Evolutionary conservation across 768 basidiomycete genomes (phyloP), one percentile per base, ranked within the genome.

Genomic region (Termitomyces sp.): DNA sequence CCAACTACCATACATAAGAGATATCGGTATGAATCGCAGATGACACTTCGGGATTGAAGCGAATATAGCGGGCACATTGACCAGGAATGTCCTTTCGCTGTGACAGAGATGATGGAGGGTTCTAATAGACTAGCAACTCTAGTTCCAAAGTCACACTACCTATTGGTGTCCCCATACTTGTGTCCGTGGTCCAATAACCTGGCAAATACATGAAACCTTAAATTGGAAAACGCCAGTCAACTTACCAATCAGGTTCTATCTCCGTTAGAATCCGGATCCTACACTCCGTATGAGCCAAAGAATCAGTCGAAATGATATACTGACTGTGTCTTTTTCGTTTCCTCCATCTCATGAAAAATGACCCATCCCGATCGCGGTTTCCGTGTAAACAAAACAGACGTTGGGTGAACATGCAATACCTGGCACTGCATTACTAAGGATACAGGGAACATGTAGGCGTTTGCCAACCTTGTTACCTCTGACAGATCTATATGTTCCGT

Each of bases 211-310:
- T 56, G 51, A 11, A 19, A 47, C 40, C n/a, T 37, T 2, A 17
- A 44, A 37, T 38, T 7, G 37, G 26, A 9, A 54, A 46, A 42
- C 49, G 24, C 52, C n/a, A 41, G 38, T n/a, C 26, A 17, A 49
- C 59, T 32, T 63, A 87, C 96, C 96, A 98, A 63, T 98, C 95
- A 40, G 93, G 85, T 64, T 98, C 94, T 43, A 98, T 91, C 63
- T 95, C 93, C 1, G 96, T 97, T 34, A 98, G 68, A 60, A 98
- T 87, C 22, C 90, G 83, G 65, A 99, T 97, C 66, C 97, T 93
- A 56, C 11, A 45, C 40, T 24, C 52, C 15, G 15, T 26, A 48
- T 68, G 51, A 69, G 56, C 54, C 52, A 47, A n/a, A 41, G 9
- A 34, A 19, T 42, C 8, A n/a, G 6, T 22, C 22, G 37, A n/a